Base-by-base conservation (phyloP, 345 rosid species). In the Pelargonium nanum region DNA sequence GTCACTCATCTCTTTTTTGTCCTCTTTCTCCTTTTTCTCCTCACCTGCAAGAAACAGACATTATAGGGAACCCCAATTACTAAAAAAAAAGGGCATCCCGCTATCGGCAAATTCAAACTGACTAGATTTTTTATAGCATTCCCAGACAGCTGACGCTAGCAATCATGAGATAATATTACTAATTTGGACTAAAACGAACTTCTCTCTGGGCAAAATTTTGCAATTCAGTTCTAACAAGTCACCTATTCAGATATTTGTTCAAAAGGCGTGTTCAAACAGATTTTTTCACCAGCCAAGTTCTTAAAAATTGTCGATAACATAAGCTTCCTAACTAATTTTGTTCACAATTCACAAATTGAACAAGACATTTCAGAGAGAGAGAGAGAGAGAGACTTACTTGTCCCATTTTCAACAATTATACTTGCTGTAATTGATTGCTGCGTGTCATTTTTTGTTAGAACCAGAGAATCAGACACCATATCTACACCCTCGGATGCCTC, bases 401-500 rank as follows among this genome's bases (percentile, higher is more conserved):
- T 24, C 56, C 55, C 60, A 65, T 57, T 57, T 62, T 28, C 65
- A 30, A 54, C 34, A 16, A 17, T 52, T 52, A 21, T 17, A 52
- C n/a, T 52, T 19, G 55, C 56, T 55, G 56, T 24, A 65, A 19
- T 66, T 55, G 70, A 55, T 20, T 63, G 71, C 67, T 64, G 52
- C 54, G 60, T 58, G 26, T 70, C 74, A 19, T 67, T 63, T 45
- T 30, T 52, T 51, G 67, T 78, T 12, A 69, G 22, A 22, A 77
- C 64, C 40, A 62, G 62, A 22, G 77, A 68, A 76, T 51, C 55
- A 48, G 75, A 68, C 54, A 58, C 28, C 77, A 77, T 72, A 68
- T 66, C 82, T 30, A 67, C 74, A 70, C 76, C 85, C 67, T 75
- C 74, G 22, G 74, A 51, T 52, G 57, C 51, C 60, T 72, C 81